Percentiles rank a stretch among this genome's conserved stretches.
Evolutionary conservation across 1,284 basidiomycete species (phyloP).

Genomic region (Cystobasidium pallidum): DNA sequence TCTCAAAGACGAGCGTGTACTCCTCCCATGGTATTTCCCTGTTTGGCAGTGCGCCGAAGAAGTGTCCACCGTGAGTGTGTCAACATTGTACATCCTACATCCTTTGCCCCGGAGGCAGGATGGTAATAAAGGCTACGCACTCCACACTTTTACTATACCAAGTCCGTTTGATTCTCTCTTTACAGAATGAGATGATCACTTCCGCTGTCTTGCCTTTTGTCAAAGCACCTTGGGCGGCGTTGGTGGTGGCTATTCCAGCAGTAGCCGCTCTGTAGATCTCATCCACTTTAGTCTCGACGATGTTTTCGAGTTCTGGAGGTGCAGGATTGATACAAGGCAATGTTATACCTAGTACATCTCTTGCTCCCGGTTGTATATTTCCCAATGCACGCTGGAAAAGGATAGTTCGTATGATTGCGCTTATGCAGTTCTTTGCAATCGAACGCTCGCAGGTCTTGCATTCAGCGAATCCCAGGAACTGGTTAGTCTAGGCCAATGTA

Average conservation of each 20-base stretch:
- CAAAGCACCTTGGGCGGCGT: background rate
- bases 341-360: slow-evolving; percentile 37
- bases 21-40: slow-evolving; percentile 43
- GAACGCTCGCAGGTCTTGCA: slow-evolving; percentile 42
- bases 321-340: slow-evolving; percentile 19
- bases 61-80: background rate
- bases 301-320: slow-evolving; percentile 17
- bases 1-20: slow-evolving; percentile 33
- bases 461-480: no score
- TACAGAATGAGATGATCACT: slow-evolving; percentile 18
- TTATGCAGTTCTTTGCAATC: slow-evolving; percentile 21
- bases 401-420: slow-evolving; percentile 30
- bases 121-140: slow-evolving; percentile 10
- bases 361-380: slow-evolving; percentile 31
- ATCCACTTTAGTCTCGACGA: slow-evolving; percentile 35
- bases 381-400: slow-evolving; percentile 44
- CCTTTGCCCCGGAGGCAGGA: background rate
- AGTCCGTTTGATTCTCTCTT: slow-evolving; percentile 40
- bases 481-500: background rate
- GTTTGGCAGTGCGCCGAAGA: background rate
- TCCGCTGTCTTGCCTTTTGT: slow-evolving; percentile 16
- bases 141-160: slow-evolving; percentile 43
- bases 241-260: background rate
- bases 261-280: slow-evolving; percentile 21
- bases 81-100: no score